Evolutionary conservation across 2,329 filamentous ascomycete genomes (phyloP), one percentile per base, ranked within the genome.

Genomic region (Stromatinia cepivora): DNA sequence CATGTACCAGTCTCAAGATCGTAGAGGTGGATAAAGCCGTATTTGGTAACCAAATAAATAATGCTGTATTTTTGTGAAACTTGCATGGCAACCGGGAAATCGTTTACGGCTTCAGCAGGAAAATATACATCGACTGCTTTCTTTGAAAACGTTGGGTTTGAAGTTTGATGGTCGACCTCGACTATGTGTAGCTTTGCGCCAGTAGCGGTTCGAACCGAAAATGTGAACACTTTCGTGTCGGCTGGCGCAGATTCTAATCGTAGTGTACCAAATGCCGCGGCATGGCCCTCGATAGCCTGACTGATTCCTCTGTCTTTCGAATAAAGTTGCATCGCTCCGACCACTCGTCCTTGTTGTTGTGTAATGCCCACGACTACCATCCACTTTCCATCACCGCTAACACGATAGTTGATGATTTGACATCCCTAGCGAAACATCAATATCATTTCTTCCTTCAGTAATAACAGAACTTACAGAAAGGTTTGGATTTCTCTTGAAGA

Each of bases 401-500:
- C 92, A 75, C 94, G 93, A 83, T 99, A 99, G 84, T 98, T 99
- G 87, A 99, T 99, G 81, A 99, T 99, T 88, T 99, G 95, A 82
- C 93, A 96, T 74, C 91, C 91, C 92, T 96, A 77, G 17, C n/a
- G 59, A 22, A 52, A 75, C 71, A 77, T 76, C 56, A 71, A 64
- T 53, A 53, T 15, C 34, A 31, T 31, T 63, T 9, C 58, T 36
- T 39, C 64, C 63, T 56, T 48, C 15, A 25, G 17, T 25, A 46
- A 31, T 65, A 54, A 42, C 15, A 28, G n/a, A 54, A 84, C 91
- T 75, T 85, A 95, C 93, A 76, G 86, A 87, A 69, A 99, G 87
- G 79, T 97, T 97, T 75, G 90, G 86, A 79, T 97, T 95, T 77
- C 95, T 91, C 80, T 98, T 94, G 79, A 98, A 99, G 77, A 97